These are phyloP conservation scores for Chaetomium tenue DNA, from an alignment of 495 filamentous ascomycete species.

Conservation along the genomic window DNA sequence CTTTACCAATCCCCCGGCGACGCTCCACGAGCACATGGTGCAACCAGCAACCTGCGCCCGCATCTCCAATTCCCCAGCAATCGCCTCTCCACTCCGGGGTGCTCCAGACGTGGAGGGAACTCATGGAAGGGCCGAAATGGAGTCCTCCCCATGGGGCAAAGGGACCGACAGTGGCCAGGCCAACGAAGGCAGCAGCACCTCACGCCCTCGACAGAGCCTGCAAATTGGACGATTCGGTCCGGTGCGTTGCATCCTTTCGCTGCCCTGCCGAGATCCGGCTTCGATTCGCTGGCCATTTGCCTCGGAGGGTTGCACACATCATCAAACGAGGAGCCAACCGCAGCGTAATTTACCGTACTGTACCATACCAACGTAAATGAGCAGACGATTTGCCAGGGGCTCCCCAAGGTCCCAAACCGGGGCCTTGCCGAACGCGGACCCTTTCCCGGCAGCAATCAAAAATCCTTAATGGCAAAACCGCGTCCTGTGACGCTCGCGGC, in stretches of 20 bases:
- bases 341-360: slow-evolving; percentile 5
- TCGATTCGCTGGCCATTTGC: slow-evolving; percentile 24
- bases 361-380: neutral
- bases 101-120: slow-evolving; percentile 12
- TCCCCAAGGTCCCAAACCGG: neutral
- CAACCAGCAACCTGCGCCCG: neutral
- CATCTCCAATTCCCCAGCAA: neutral
- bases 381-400: neutral
- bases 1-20: slow-evolving; percentile 17
- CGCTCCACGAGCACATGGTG: neutral
- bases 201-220: slow-evolving; percentile 12
- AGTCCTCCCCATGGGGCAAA: slow-evolving; percentile 8
- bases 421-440: neutral
- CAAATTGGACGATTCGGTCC: slow-evolving; percentile 39
- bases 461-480: neutral
- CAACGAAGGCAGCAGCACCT: neutral
- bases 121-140: slow-evolving; percentile 12
- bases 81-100: slow-evolving; percentile 3
- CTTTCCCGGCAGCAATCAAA: neutral
- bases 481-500: neutral
- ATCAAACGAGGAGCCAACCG: slow-evolving; percentile 2
- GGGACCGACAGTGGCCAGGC: neutral
- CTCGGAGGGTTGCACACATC: slow-evolving; percentile 14
- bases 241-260: slow-evolving; percentile 28
- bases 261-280: slow-evolving; percentile 20